Percentiles rank a stretch among this genome's conserved stretches.
These are phyloP conservation scores for Passalora sequoiae DNA, from an alignment of 2,329 filamentous ascomycete species.

Conservation along the genomic window DNA sequence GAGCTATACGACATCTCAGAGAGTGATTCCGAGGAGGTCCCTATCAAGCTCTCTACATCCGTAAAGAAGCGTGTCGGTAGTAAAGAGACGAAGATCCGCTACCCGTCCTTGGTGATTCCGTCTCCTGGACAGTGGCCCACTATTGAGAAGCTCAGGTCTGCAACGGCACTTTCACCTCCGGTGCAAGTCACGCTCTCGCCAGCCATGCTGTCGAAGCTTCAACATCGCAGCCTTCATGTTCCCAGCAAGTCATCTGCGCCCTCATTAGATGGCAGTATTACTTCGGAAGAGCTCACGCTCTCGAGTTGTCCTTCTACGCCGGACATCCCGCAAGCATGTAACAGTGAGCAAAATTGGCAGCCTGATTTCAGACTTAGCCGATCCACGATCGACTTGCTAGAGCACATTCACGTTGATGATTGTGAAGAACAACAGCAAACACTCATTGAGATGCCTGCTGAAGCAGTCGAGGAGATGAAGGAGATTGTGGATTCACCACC, in stretches of 20 bases:
- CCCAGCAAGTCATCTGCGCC: conserved; percentile 76
- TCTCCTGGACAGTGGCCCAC: conserved; percentile 54
- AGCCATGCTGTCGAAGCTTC: conserved; percentile 63
- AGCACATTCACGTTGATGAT: conserved; percentile 59
- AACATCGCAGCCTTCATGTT: conserved; percentile 53
- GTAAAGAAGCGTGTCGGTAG: conserved; percentile 40
- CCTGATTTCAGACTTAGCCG: conserved; percentile 60
- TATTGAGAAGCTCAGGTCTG: conserved; percentile 48
- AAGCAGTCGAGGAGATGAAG: conserved; percentile 52
- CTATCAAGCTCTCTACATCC: conserved; percentile 49
- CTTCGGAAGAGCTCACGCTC: conserved; percentile 78
- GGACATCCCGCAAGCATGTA: conserved; percentile 53
- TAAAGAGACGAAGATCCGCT: conserved; percentile 39
- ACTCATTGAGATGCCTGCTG: conserved; percentile 44
- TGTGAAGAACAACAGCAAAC: conserved; percentile 29
- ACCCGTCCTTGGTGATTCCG: conserved; percentile 56
- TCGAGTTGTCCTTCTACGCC: conserved; percentile 83
- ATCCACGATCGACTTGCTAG: conserved; percentile 73
- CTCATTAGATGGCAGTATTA: conserved; percentile 82
- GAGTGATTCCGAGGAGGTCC: conserved; percentile 58
- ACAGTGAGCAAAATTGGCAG: conserved; percentile 60
- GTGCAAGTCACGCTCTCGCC: conserved; percentile 38
- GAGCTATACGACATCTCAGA: conserved; percentile 85
- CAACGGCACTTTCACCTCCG: conserved; percentile 43
- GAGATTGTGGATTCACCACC: conserved; percentile 49